phyloP scores from a whole-genome alignment of 2,329 filamentous ascomycete genomes.

The Sporothrix luriei region DNA sequence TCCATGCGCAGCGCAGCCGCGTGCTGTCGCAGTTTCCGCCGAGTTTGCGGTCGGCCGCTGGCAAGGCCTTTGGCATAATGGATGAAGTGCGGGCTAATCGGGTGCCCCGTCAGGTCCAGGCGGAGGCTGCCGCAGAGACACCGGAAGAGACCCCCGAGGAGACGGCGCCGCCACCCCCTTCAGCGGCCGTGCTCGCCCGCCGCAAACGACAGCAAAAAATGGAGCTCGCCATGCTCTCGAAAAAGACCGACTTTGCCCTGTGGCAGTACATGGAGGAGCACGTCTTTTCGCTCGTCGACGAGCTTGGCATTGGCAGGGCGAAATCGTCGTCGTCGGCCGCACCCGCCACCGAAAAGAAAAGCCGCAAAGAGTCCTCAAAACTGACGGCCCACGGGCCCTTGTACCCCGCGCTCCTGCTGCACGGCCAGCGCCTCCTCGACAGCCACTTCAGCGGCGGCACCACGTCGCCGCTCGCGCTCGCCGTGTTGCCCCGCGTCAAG shows the following conservation, averaged over 20 bases:
- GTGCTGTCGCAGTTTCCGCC: slow-evolving; percentile 48
- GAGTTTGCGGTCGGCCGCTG: slow-evolving; percentile 47
- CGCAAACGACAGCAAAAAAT: slow-evolving; percentile 42
- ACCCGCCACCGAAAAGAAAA: slow-evolving; percentile 21
- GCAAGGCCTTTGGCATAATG: slow-evolving; percentile 45
- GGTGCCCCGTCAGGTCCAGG: neutral
- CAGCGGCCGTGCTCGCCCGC: slow-evolving; percentile 41
- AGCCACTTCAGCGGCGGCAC: slow-evolving; percentile 53
- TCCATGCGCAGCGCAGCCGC: slow-evolving; percentile 37
- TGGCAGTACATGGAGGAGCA: slow-evolving; percentile 69
- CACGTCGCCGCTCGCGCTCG: slow-evolving; percentile 61
- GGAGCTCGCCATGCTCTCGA: slow-evolving; percentile 56
- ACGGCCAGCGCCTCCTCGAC: slow-evolving; percentile 60
- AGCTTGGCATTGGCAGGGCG: slow-evolving; percentile 46
- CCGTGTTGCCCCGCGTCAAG: slow-evolving; percentile 68
- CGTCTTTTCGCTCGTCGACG: slow-evolving; percentile 63
- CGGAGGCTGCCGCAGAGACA: neutral
- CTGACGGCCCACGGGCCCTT: slow-evolving; percentile 62
- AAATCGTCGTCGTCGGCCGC: neutral
- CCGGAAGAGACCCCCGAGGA: slow-evolving; percentile 44
- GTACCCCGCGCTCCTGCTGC: slow-evolving; percentile 63
- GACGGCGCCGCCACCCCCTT: slow-evolving; percentile 50
- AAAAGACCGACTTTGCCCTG: slow-evolving; percentile 63
- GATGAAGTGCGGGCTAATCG: slow-evolving; percentile 29
- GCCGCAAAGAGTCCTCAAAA: slow-evolving; percentile 17